Conservation (phyloP, 345 rosid species). For the Moricandia arvensis region DNA sequence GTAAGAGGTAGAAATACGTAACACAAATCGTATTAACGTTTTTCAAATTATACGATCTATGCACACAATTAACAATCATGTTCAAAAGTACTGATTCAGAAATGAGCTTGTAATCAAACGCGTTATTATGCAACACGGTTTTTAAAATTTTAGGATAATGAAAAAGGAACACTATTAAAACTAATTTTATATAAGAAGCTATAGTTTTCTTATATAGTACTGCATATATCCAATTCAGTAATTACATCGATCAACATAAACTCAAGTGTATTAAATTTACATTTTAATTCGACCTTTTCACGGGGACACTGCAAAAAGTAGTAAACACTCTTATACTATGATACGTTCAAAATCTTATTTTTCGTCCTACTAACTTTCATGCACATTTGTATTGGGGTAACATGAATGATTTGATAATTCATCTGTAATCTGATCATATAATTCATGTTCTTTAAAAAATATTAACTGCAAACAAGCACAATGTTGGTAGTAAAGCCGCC, state of each 20-base stretch:
- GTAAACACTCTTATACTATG: background rate
- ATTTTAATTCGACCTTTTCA: background rate
- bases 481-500: background rate
- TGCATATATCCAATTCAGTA: no score
- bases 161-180: no score
- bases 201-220: no score
- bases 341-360: background rate
- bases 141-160: no score
- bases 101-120: background rate
- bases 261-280: background rate
- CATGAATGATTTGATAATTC: background rate
- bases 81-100: background rate
- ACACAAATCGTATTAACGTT: background rate
- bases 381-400: background rate
- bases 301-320: background rate
- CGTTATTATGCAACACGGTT: no score
- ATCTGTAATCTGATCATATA: constrained; percentile 1
- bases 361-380: background rate
- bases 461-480: constrained; percentile 1
- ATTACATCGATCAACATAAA: no score
- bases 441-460: background rate
- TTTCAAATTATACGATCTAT: background rate
- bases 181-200: no score
- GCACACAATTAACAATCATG: background rate
- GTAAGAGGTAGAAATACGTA: background rate